Percentiles rank a stretch among this genome's conserved stretches.
Evolutionary conservation across 139 green algal genomes (phyloP).

Genomic region (Chlamydomonas sphaeroides): DNA sequence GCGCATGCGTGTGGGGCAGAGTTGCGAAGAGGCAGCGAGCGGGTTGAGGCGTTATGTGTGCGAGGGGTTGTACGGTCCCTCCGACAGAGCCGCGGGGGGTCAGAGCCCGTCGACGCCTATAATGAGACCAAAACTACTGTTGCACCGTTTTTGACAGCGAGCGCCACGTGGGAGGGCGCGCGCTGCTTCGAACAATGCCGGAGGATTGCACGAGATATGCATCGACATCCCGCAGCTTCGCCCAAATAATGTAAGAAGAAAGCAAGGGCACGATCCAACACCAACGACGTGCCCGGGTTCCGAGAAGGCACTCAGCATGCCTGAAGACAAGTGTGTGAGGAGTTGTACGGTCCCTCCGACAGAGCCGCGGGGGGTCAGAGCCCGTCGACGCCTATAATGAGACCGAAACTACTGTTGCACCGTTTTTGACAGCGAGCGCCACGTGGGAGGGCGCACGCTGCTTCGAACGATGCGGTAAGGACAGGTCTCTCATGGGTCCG

Average conservation of each 20-base stretch:
- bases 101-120: not conserved
- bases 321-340: no score
- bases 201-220: no score
- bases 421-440: conserved; percentile 26
- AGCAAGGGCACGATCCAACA: no score
- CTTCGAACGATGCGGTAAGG: conserved; percentile 11
- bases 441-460: not conserved
- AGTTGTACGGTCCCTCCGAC: conserved; percentile 5
- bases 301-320: no score
- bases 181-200: conserved; percentile 31
- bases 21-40: no score
- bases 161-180: not conserved
- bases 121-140: conserved; percentile 1
- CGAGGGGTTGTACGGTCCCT: no score
- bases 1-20: no score
- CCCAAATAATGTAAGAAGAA: not conserved
- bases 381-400: conserved; percentile 9
- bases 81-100: not conserved
- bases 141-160: conserved; percentile 31
- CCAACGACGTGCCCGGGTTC: no score
- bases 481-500: no score
- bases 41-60: no score
- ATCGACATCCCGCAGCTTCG: not conserved
- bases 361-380: not conserved
- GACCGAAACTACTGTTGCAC: not conserved